phyloP scores from a whole-genome alignment of 2,329 filamentous ascomycete species.

The Colletotrichum coccodes region DNA sequence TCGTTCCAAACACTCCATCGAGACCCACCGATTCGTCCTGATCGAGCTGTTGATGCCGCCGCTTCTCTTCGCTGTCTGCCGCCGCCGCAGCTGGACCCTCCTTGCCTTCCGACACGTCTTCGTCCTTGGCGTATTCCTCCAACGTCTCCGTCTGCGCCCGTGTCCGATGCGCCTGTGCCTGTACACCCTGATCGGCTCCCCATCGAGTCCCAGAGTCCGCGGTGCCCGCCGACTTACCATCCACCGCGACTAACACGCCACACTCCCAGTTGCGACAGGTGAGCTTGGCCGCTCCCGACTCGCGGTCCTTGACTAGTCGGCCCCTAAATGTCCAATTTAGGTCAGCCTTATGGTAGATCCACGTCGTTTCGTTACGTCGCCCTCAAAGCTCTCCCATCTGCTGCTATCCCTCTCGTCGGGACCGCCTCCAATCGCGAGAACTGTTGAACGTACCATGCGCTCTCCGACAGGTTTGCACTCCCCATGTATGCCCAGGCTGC shows the following conservation, averaged over 20 bases:
- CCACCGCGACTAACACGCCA: constrained; percentile 80
- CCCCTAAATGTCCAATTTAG: constrained; percentile 66
- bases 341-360: constrained; percentile 32
- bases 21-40: constrained; percentile 20
- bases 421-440: constrained; percentile 35
- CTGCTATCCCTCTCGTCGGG: neutral
- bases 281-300: constrained; percentile 76
- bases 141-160: constrained; percentile 23
- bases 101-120: constrained; percentile 30
- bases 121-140: constrained; percentile 16
- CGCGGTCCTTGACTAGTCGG: constrained; percentile 75
- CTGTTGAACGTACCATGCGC: constrained; percentile 78
- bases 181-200: constrained; percentile 33
- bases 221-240: constrained; percentile 30
- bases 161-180: constrained; percentile 13
- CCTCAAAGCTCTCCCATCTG: neutral
- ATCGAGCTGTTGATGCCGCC: constrained; percentile 12
- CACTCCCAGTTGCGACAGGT: constrained; percentile 96
- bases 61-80: neutral
- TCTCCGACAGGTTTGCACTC: constrained; percentile 91
- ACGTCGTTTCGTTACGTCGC: constrained; percentile 10
- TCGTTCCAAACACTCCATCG: constrained; percentile 31
- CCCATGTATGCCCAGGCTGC: constrained; percentile 85
- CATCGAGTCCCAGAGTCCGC: constrained; percentile 20
- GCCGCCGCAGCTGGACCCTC: neutral